Percentiles rank a stretch among this genome's conserved stretches.
phyloP scores from a whole-genome alignment of 129 eudicot genomes.

The Flaveria trinervia region DNA sequence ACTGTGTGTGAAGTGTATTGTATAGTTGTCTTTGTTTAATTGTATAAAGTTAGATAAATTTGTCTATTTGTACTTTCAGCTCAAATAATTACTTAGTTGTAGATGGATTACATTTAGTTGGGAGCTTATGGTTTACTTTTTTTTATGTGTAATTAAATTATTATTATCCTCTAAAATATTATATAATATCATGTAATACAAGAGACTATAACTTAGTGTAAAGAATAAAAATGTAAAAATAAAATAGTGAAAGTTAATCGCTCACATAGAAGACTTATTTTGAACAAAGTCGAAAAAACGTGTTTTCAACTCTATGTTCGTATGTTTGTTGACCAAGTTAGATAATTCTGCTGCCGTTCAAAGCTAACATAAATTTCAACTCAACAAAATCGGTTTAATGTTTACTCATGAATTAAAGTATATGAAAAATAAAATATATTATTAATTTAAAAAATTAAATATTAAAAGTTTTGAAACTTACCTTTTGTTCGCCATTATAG shows the following conservation, averaged over 20 bases:
- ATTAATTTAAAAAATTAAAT: neutral
- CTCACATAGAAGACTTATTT: neutral
- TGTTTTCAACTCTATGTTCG: neutral
- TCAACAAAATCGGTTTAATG: neutral
- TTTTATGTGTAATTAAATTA: no score
- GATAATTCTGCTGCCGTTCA: neutral
- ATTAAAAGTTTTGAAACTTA: neutral
- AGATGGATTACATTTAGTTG: no score
- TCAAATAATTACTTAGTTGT: no score
- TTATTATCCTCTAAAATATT: no score
- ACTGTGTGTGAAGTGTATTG: no score
- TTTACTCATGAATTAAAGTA: neutral
- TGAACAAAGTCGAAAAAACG: neutral
- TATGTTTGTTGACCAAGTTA: neutral
- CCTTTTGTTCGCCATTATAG: slow-evolving; percentile 3
- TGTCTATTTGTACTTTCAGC: no score
- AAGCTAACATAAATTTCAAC: neutral
- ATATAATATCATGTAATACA: no score
- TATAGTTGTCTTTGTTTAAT: no score
- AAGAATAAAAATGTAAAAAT: no score
- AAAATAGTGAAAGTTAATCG: neutral
- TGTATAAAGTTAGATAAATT: no score
- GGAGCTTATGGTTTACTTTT: no score
- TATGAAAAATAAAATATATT: neutral
- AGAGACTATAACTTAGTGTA: no score